Percentiles rank a stretch among this genome's conserved stretches.
Evolutionary conservation across 1,284 basidiomycete genomes (phyloP).

Genomic region (Salmacisia buchloeana): DNA sequence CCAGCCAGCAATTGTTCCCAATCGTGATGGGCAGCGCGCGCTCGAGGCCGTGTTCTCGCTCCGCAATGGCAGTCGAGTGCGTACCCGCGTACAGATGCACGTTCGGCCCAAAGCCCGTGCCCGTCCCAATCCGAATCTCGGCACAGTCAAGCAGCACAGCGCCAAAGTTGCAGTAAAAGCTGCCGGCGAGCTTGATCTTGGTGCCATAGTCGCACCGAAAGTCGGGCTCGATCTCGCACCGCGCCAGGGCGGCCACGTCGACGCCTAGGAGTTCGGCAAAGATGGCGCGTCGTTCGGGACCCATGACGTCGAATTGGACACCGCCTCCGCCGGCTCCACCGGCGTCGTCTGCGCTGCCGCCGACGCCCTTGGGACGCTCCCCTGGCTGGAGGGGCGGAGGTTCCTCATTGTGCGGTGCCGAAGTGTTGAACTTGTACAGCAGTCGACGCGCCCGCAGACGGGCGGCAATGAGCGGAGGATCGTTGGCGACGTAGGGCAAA

Average conservation of each 20-base stretch:
- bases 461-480: constrained; percentile 13
- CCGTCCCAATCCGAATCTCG: constrained; percentile 29
- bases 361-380: constrained; percentile 9
- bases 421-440: constrained; percentile 15
- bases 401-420: constrained; percentile 3
- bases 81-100: constrained; percentile 40
- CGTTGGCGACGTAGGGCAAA: constrained; percentile 21
- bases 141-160: constrained; percentile 37
- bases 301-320: constrained; percentile 12
- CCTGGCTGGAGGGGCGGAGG: constrained; percentile 11
- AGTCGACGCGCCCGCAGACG: constrained; percentile 15
- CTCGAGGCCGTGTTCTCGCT: constrained; percentile 31
- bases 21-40: constrained; percentile 34
- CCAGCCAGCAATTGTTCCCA: constrained; percentile 33
- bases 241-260: constrained; percentile 1
- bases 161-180: constrained; percentile 40
- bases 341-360: constrained; percentile 3
- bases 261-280: constrained; percentile 20
- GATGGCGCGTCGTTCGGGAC: constrained; percentile 15
- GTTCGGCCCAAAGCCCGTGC: constrained; percentile 36
- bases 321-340: background rate
- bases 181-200: constrained; percentile 39
- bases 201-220: constrained; percentile 35
- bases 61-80: constrained; percentile 27
- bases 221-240: constrained; percentile 26